Conservation (phyloP, 768 basidiomycete species). For the Chiua virens region DNA sequence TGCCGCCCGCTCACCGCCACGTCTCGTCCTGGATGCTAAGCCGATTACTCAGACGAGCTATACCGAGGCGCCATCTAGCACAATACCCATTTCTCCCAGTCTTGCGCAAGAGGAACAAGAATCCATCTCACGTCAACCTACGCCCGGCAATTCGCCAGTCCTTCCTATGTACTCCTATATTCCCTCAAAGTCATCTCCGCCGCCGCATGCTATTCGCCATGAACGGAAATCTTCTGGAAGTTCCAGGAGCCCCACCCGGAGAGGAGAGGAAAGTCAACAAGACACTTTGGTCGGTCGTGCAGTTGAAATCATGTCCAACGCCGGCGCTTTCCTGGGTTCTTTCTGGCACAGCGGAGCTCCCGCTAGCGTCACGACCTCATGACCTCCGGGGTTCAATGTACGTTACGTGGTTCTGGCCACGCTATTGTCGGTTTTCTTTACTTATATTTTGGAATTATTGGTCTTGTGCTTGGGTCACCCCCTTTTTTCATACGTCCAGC, state of each 20-base stretch:
- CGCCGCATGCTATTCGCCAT: constrained; percentile 2
- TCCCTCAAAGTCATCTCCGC: constrained; percentile 1
- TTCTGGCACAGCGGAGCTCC: constrained; percentile 45
- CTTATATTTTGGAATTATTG: constrained; percentile 36
- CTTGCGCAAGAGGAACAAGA: constrained; percentile 35
- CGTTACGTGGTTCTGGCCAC: neutral
- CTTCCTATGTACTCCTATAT: constrained; percentile 30
- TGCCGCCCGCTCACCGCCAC: constrained; percentile 22
- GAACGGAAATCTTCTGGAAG: constrained; percentile 18
- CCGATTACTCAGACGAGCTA: constrained; percentile 28
- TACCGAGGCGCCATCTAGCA: constrained; percentile 14
- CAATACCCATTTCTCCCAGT: constrained; percentile 25
- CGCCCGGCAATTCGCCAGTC: constrained; percentile 64
- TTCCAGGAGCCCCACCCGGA: constrained; percentile 27
- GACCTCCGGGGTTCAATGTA: neutral
- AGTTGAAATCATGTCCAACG: constrained; percentile 77
- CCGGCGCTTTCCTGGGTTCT: constrained; percentile 72
- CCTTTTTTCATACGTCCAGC: neutral
- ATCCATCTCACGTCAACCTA: constrained; percentile 45
- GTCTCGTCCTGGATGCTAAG: constrained; percentile 29
- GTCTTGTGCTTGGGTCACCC: constrained; percentile 18
- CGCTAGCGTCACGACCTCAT: constrained; percentile 21
- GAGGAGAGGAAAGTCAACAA: constrained; percentile 29
- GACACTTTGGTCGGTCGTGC: constrained; percentile 58
- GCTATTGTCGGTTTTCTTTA: constrained; percentile 5